Evolutionary conservation across 495 filamentous ascomycete species (phyloP).

Genomic region (Penicillium coprophilum): DNA sequence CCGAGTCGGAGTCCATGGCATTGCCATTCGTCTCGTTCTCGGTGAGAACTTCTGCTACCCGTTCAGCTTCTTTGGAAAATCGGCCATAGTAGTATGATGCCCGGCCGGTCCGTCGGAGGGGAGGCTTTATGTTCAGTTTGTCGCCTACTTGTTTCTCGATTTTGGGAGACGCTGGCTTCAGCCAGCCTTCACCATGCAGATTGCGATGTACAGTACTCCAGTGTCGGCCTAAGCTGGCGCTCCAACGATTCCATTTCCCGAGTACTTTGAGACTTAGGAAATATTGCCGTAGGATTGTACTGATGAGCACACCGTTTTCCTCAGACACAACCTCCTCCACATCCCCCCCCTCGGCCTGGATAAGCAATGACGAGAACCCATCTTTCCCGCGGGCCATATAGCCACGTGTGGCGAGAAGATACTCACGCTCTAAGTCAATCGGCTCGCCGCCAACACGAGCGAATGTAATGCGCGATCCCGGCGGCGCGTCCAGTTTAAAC

Average conservation of each 20-base stretch:
- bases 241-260: conserved; percentile 70
- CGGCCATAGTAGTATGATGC: conserved; percentile 43
- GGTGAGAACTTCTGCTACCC: conserved; percentile 28
- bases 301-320: conserved; percentile 82
- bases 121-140: conserved; percentile 18
- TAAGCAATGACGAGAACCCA: conserved; percentile 71
- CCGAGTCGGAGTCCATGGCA: conserved; percentile 48
- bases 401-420: conserved; percentile 71
- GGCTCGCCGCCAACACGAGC: conserved; percentile 59
- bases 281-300: conserved; percentile 81
- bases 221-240: conserved; percentile 54
- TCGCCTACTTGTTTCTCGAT: conserved; percentile 31
- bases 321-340: conserved; percentile 77
- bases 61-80: conserved; percentile 43
- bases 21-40: conserved; percentile 30
- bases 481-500: conserved; percentile 60
- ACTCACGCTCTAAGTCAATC: conserved; percentile 58
- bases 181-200: conserved; percentile 45
- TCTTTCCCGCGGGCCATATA: conserved; percentile 90
- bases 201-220: conserved; percentile 61
- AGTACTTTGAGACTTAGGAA: conserved; percentile 81
- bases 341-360: conserved; percentile 65
- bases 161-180: conserved; percentile 34
- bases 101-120: conserved; percentile 27
- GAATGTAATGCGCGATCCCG: conserved; percentile 61